Evolutionary conservation across 306 rosid species (phyloP).

Genomic region (Cucurbita pepo): DNA sequence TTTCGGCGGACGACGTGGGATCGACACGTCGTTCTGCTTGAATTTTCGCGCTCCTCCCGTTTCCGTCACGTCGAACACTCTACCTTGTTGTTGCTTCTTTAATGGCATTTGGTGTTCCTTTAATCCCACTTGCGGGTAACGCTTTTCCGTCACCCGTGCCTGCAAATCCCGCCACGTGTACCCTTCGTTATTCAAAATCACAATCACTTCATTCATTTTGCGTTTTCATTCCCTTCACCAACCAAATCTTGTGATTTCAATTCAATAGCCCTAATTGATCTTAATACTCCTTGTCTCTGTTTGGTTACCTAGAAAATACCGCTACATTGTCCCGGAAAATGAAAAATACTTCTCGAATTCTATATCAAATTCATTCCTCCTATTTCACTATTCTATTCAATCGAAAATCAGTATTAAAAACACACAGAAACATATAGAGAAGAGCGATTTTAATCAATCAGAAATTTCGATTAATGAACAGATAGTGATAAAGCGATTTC

Average conservation of each 20-base stretch:
- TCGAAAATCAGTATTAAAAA: neutral
- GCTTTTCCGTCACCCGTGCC: constrained; percentile 33
- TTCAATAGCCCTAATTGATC: neutral
- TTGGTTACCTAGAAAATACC: neutral
- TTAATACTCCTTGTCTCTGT: neutral
- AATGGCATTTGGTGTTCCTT: neutral
- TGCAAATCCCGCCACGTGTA: constrained; percentile 2
- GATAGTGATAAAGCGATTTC: neutral
- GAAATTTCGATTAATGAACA: neutral
- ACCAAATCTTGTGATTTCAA: neutral
- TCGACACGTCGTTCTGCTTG: constrained; percentile 16
- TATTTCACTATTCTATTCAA: neutral
- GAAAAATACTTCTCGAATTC: neutral
- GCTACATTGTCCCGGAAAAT: neutral
- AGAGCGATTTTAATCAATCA: neutral
- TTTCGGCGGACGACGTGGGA: constrained; percentile 7
- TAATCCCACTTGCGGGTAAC: constrained; percentile 10
- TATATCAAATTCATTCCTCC: neutral
- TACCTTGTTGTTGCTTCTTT: constrained; percentile 30
- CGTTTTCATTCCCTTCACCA: neutral
- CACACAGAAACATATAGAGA: neutral
- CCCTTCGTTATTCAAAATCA: neutral
- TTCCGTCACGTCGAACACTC: constrained; percentile 48
- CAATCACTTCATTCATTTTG: neutral
- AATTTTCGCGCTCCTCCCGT: constrained; percentile 19